Base-by-base conservation (phyloP, 1,139 yeast species). In the Protomyces lactucae-debilis region DNA sequence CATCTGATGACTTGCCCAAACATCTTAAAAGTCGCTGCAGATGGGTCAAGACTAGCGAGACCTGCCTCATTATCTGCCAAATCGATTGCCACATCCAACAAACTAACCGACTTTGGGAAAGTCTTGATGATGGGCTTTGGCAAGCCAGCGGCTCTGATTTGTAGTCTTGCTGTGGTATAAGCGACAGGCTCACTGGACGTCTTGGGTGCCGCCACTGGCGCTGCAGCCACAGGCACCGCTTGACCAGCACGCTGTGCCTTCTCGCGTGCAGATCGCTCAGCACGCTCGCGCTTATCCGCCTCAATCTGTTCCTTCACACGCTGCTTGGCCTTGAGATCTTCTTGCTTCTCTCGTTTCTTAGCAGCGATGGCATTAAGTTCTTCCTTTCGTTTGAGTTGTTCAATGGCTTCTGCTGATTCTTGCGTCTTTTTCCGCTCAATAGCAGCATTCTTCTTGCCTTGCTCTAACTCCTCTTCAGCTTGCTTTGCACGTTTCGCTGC, bases 211-310 rank as follows among this genome's bases (percentile, higher is more conserved):
- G 71, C 53, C 4, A 66, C 59, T 3, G 69, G 56, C 18, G 65
- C 52, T 4, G 64, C 52, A 23, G 67, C 63, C 5, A 39, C 45
- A 16, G 65, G 67, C 4, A 35, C 32, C 1, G 55, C 32, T 6
- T 36, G 23, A 16, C 67, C 70, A 3, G 64, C 61, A 14, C 68
- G 39, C 32, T 66, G 65, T 12, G 66, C 66, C 37, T 52, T 55
- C 55, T 68, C 69, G 21, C 59, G 54, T 28, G 65, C 67, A 16
- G 66, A 59, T 51, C 69, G 66, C 39, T 68, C 69, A 55, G 68
- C 68, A 53, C 79, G 68, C 14, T 74, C 77, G 16, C 71, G 68
- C 66, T 70, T 73, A 61, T 76, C 79, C 25, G 76, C 78, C 64
- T 75, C 78, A 64, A 76, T 76, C 60, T 71, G 73, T 37, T 72